Evolutionary conservation across 305 asterid species (phyloP), one percentile per base, ranked within the genome.

Genomic region (Solanum hybrid): DNA sequence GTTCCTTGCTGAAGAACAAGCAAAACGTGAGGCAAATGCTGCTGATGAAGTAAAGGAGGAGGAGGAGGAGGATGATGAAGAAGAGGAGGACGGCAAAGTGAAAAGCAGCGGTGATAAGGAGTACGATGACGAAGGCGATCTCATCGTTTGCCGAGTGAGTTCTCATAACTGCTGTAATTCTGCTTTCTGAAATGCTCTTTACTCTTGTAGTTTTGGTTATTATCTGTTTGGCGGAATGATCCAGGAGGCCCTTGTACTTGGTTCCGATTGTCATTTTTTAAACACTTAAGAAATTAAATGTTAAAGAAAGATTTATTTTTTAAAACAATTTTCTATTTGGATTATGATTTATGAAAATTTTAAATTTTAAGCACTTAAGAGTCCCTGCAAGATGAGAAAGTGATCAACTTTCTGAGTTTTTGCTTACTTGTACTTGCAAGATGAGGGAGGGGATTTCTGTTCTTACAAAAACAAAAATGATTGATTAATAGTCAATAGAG

Each of bases 101-200:
- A 79, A 88, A 27, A 35, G 73, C 73, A 64, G 20, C 27, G 9
- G 76, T 17, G 95, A 89, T 35, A 94, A 91, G 91, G 98, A 96
- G 92, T 96, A 92, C 75, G 98, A 96, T 81, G 98, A 96, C 72
- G 98, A 93, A 27, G 98, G 98, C 27, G 96, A 94, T 80, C 96
- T 95, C 91, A 95, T 97, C 73, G 80, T 95, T 79, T 97, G 99
- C 93, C 93, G 97, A 90, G 98, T 96, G 78, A 92, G 95, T 90
- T 82, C 38, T 16, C 27, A 29, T 34, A 24, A 42, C 86, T 40
- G 71, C 9, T 40, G 37, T 81, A 40, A 37, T 78, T 78, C 73
- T 64, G 73, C 29, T 64, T 64, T n/a, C 72, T 20, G 72, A 64
- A 64, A 64, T 64, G 12, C 27, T 64, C 12, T 22, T 2, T 7